Conservation (phyloP, 2,329 filamentous ascomycete species). For the Venturia nashicola region DNA sequence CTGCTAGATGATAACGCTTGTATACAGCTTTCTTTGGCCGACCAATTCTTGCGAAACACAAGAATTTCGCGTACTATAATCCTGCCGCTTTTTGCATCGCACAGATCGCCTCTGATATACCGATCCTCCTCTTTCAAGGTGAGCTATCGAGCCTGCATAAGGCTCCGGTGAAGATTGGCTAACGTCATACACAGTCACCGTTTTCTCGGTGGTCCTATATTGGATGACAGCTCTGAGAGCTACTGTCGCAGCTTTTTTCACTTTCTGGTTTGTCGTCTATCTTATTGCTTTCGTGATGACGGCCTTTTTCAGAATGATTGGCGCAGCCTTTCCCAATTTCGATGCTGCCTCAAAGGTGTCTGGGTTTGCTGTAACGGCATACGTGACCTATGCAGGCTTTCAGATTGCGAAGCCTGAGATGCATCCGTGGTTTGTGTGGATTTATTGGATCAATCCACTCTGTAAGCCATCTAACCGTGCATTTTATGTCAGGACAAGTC, state of each 20-base stretch:
- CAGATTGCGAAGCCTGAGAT: conserved; percentile 21
- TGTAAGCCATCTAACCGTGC: neutral
- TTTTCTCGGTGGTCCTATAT: conserved; percentile 40
- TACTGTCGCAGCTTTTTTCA: conserved; percentile 35
- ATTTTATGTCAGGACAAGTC: conserved; percentile 13
- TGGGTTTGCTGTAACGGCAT: conserved; percentile 17
- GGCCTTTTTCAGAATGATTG: conserved; percentile 32
- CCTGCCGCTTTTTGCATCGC: conserved; percentile 40
- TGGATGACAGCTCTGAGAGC: conserved; percentile 37
- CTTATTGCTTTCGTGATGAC: conserved; percentile 32
- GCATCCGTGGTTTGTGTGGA: conserved; percentile 13
- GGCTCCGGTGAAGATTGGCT: neutral
- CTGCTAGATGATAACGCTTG: neutral
- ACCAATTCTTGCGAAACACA: conserved; percentile 55
- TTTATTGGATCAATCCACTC: conserved; percentile 8
- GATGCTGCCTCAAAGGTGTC: conserved; percentile 20
- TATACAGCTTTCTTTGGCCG: conserved; percentile 41
- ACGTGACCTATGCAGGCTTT: conserved; percentile 22
- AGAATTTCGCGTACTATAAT: conserved; percentile 56
- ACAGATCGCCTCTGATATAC: conserved; percentile 27
- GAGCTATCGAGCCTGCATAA: conserved; percentile 42
- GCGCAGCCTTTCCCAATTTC: conserved; percentile 12
- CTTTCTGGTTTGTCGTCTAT: conserved; percentile 32
- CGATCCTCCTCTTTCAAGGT: conserved; percentile 29
- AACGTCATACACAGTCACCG: conserved; percentile 16